phyloP scores from a whole-genome alignment of 108 stramenopile genomes.

The Craspedostauros australis region DNA sequence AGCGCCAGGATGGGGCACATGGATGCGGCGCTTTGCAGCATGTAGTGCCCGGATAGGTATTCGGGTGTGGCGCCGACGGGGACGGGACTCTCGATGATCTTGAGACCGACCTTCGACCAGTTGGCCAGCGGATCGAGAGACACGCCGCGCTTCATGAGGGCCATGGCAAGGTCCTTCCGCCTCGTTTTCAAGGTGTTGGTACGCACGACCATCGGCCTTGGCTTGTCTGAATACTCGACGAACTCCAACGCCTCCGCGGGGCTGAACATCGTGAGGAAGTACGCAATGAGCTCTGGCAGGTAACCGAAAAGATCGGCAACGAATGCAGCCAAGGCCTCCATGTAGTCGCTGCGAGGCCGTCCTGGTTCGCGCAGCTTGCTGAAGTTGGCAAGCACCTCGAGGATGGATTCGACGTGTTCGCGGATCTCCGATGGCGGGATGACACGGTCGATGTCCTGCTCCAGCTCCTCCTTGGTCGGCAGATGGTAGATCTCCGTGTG shows the following conservation, averaged over 20 bases:
- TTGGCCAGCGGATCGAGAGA: slow-evolving; percentile 91
- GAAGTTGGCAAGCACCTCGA: slow-evolving; percentile 91
- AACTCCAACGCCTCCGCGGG: slow-evolving; percentile 94
- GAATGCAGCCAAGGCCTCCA: slow-evolving; percentile 83
- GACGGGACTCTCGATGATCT: slow-evolving; percentile 94
- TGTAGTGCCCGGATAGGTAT: slow-evolving; percentile 98
- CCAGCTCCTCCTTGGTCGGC: slow-evolving; percentile 77
- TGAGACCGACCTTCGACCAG: slow-evolving; percentile 98
- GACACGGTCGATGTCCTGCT: slow-evolving; percentile 79
- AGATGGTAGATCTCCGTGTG: slow-evolving; percentile 76
- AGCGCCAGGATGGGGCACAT: slow-evolving; percentile 97
- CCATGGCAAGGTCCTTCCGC: slow-evolving; percentile 93
- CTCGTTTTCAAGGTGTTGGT: slow-evolving; percentile 98
- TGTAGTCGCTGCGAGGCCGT: slow-evolving; percentile 87
- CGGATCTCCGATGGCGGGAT: slow-evolving; percentile 87
- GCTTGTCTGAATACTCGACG: slow-evolving; percentile 91
- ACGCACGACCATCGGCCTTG: slow-evolving; percentile 93
- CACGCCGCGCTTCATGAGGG: slow-evolving; percentile 96
- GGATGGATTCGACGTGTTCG: slow-evolving; percentile 84
- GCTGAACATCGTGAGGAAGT: slow-evolving; percentile 92
- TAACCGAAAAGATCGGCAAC: slow-evolving; percentile 95
- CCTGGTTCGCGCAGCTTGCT: slow-evolving; percentile 78
- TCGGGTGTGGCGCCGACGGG: slow-evolving; percentile 99
- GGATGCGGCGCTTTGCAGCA: slow-evolving; percentile 97
- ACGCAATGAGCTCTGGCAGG: slow-evolving; percentile 91